Evolutionary conservation across 371 early-diverging fungal genomes (phyloP).

Genomic region (Mucor saturninus): DNA sequence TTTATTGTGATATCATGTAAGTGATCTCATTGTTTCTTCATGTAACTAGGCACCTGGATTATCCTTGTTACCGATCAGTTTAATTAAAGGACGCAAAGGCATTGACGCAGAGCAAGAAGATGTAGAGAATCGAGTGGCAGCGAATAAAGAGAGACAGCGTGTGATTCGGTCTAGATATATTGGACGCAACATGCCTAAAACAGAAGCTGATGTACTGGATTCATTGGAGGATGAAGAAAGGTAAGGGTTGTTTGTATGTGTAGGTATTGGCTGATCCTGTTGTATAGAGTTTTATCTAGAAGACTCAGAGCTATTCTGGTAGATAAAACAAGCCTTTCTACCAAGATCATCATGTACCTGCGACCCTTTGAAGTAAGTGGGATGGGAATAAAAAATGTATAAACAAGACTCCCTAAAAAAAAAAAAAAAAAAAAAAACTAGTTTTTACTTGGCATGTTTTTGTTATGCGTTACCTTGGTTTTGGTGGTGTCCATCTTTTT

Average conservation of each 20-base stretch:
- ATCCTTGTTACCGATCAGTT: constrained; percentile 53
- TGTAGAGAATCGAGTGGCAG: constrained; percentile 38
- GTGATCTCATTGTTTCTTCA: not conserved
- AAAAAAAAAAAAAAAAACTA: constrained; percentile 27
- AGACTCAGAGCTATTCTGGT: constrained; percentile 37
- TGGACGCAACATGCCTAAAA: constrained; percentile 37
- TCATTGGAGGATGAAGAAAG: constrained; percentile 55
- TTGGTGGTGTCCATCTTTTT: constrained; percentile 56
- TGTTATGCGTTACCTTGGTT: constrained; percentile 39
- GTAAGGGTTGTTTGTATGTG: constrained; percentile 20
- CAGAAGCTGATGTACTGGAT: constrained; percentile 52
- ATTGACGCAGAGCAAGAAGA: constrained; percentile 48
- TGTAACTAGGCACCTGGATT: constrained; percentile 57
- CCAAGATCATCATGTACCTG: constrained; percentile 26
- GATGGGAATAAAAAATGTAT: not conserved
- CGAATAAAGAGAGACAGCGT: constrained; percentile 49
- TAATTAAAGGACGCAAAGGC: constrained; percentile 50
- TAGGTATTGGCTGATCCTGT: not conserved
- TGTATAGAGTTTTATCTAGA: constrained; percentile 39
- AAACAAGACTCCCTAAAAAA: constrained; percentile 6
- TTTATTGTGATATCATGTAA: too few species aligned
- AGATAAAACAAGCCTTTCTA: constrained; percentile 36
- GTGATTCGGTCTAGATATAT: constrained; percentile 43
- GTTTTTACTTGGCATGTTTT: constrained; percentile 42
- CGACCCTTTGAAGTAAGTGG: constrained; percentile 51